A percentile compares a stretch with the other conserved stretches of the same genome.
These are phyloP conservation scores for Santalum album DNA, from an alignment of 164 flowering plant genomes.

Conservation along the genomic window DNA sequence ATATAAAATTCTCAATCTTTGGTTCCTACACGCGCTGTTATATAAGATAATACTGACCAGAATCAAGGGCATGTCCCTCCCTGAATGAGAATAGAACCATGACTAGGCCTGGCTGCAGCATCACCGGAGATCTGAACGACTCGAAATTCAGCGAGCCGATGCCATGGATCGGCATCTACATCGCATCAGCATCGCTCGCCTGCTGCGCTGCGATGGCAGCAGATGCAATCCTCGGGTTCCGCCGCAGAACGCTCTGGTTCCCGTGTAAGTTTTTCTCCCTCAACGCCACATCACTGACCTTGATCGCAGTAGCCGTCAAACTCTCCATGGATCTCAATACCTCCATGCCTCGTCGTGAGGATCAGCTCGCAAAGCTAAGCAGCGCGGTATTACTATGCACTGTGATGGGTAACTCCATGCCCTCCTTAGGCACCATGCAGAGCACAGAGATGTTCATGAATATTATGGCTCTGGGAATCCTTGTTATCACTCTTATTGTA, in stretches of 20 bases:
- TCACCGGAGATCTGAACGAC: conserved; percentile 31
- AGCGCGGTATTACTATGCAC: conserved; percentile 42
- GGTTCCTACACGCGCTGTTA: too few species aligned
- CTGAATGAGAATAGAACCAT: too few species aligned
- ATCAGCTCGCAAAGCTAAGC: conserved; percentile 60
- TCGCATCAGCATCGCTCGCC: conserved; percentile 44
- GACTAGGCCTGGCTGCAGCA: conserved; percentile 14
- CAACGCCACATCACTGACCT: conserved; percentile 48
- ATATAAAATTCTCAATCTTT: too few species aligned
- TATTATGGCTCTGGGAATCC: conserved; percentile 46
- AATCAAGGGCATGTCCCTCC: too few species aligned
- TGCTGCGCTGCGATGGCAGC: conserved; percentile 42
- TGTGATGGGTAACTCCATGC: conserved; percentile 49
- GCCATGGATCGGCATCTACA: conserved; percentile 63
- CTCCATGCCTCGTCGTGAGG: conserved; percentile 40
- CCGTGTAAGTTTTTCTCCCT: conserved; percentile 50
- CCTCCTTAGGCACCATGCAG: conserved; percentile 51
- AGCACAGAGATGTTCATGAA: conserved; percentile 30
- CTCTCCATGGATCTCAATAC: conserved; percentile 59
- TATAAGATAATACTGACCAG: too few species aligned
- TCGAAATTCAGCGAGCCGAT: conserved; percentile 42
- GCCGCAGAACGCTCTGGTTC: conserved; percentile 41
- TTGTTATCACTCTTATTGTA: conserved; percentile 41
- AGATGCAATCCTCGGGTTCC: conserved; percentile 33
- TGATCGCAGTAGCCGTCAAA: conserved; percentile 42